phyloP scores from a whole-genome alignment of 1,139 yeast species.

The Yamadazyma membranifaciens region DNA sequence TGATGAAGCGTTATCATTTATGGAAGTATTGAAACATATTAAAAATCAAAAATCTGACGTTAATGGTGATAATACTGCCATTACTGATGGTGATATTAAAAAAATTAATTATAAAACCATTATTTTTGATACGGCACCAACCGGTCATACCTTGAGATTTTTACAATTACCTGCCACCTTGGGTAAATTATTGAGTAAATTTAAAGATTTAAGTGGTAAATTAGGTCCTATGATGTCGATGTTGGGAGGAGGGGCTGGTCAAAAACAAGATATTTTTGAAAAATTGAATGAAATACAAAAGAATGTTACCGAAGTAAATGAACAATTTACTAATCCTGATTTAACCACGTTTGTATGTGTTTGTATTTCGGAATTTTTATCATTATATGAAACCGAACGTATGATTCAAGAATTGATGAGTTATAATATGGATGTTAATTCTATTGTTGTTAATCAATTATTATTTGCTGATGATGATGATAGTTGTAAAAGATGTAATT shows the following conservation, averaged over 20 bases:
- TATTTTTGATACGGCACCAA: constrained; percentile 97
- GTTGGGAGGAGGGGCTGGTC: constrained; percentile 62
- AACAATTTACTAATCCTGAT: constrained; percentile 94
- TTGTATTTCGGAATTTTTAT: constrained; percentile 93
- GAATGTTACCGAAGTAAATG: constrained; percentile 83
- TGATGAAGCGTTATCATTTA: constrained; percentile 95
- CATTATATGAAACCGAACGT: constrained; percentile 94
- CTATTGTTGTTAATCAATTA: constrained; percentile 92
- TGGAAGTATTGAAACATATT: constrained; percentile 96
- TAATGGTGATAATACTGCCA: constrained; percentile 24
- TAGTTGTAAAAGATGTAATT: constrained; percentile 80
- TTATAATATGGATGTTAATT: constrained; percentile 93
- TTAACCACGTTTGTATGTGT: constrained; percentile 96
- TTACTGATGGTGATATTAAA: constrained; percentile 25
- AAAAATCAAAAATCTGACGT: constrained; percentile 59
- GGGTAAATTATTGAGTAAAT: constrained; percentile 81
- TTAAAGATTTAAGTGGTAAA: constrained; percentile 79
- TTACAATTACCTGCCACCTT: constrained; percentile 90
- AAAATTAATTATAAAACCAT: constrained; percentile 67
- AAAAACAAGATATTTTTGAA: constrained; percentile 74
- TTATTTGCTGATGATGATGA: constrained; percentile 76
- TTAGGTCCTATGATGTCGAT: constrained; percentile 89
- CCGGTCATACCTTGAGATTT: constrained; percentile 95
- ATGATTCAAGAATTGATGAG: constrained; percentile 94
- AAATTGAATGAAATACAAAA: constrained; percentile 82